Percentiles rank a stretch among this genome's conserved stretches.
phyloP scores from a whole-genome alignment of 2,329 filamentous ascomycete genomes.

The Xylariales sp. region DNA sequence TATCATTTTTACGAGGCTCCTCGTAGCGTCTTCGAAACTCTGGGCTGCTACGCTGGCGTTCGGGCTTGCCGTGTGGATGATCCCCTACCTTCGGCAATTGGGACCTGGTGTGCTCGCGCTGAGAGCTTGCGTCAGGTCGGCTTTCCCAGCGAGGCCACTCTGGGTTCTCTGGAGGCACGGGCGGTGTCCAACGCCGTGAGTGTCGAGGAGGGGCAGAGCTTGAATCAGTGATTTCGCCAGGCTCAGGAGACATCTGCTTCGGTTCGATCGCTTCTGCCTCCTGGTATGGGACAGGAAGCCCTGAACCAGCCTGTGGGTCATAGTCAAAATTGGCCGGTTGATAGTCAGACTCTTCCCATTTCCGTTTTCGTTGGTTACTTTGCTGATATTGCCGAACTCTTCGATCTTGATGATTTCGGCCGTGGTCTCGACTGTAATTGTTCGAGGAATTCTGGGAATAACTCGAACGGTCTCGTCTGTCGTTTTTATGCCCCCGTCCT shows the following conservation, averaged over 20 bases:
- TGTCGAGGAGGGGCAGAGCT: neutral
- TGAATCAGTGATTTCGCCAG: constrained; percentile 11
- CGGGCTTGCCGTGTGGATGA: too few species aligned
- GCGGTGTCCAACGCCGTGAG: neutral
- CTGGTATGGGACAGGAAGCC: too few species aligned
- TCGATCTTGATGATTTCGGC: too few species aligned
- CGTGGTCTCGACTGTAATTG: too few species aligned
- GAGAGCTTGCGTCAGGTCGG: neutral
- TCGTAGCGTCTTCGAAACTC: too few species aligned
- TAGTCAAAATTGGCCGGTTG: neutral
- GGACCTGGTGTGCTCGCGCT: neutral
- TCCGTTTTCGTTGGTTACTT: constrained; percentile 7
- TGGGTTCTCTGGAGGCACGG: neutral
- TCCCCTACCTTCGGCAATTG: too few species aligned
- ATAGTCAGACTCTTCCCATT: constrained; percentile 6
- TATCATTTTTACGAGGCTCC: too few species aligned
- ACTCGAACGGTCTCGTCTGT: constrained; percentile 2
- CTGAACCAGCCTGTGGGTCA: too few species aligned
- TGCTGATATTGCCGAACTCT: constrained; percentile 1
- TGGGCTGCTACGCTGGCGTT: too few species aligned
- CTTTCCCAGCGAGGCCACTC: neutral
- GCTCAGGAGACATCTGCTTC: constrained; percentile 11
- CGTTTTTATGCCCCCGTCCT: constrained; percentile 12
- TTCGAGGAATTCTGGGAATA: neutral
- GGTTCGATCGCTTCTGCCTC: too few species aligned